phyloP scores from a whole-genome alignment of 2,329 filamentous ascomycete genomes.

The Lasiodiplodia gonubiensis region DNA sequence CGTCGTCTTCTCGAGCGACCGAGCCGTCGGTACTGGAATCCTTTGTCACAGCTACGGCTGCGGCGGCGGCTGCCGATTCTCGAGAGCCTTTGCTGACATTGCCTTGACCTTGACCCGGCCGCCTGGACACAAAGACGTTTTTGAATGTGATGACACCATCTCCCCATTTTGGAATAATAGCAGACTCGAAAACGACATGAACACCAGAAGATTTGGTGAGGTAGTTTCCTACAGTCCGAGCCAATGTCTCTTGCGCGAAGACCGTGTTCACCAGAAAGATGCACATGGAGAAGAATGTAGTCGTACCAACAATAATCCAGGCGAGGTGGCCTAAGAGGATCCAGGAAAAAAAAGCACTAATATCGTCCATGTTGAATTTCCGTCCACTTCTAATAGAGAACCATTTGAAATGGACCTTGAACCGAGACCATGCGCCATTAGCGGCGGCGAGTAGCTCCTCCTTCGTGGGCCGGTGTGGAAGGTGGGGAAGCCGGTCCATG shows the following conservation, averaged over 20 bases:
- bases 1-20: conserved; percentile 72
- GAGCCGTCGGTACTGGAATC: conserved; percentile 52
- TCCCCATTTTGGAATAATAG: conserved; percentile 94
- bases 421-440: conserved; percentile 87
- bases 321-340: conserved; percentile 90
- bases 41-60: conserved; percentile 68
- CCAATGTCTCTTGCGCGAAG: conserved; percentile 94
- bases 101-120: conserved; percentile 80
- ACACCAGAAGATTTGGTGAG: conserved; percentile 91
- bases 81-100: conserved; percentile 94
- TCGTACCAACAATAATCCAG: conserved; percentile 96
- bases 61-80: conserved; percentile 80
- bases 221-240: conserved; percentile 93
- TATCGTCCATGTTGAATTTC: conserved; percentile 95
- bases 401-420: conserved; percentile 96
- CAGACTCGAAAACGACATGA: conserved; percentile 94
- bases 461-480: conserved; percentile 81
- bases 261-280: conserved; percentile 95
- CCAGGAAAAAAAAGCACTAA: conserved; percentile 94
- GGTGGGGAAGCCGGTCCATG: conserved; percentile 60
- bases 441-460: conserved; percentile 91
- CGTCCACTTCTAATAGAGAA: conserved; percentile 91
- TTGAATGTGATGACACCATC: conserved; percentile 95
- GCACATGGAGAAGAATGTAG: conserved; percentile 91
- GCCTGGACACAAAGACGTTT: conserved; percentile 92